Base-by-base conservation (phyloP, 1,284 basidiomycete species). In the Marasmius fiardii region DNA sequence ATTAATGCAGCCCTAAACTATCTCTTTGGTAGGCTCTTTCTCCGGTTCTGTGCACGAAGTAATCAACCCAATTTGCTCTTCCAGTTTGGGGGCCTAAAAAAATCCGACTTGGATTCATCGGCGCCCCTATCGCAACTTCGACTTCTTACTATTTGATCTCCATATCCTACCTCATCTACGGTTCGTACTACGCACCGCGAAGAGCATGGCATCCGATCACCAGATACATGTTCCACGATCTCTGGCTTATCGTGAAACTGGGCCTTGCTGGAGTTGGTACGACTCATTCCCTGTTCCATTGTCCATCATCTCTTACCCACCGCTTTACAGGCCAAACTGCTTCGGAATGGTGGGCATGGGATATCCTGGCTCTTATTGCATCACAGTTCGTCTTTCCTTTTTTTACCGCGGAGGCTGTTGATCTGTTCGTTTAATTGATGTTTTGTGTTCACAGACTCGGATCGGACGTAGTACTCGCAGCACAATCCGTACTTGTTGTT, bases 321-420 rank as follows among this genome's bases (percentile, higher is more conserved):
- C 8, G 5, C 21, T 23, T 35, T 24, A 18, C 58, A 73, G 71
- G 73, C 10, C 81, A 82, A 61, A 79, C 74, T 33, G 90, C 89
- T 1, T 84, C 83, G 8, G 93, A 95, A 67, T 95, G 93, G 93
- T 95, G 92, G 92, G 86, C 87, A 39, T 95, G 93, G 93, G 93
- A 95, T 67, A 75, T 93, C 4, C 74, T 90, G 11, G 74, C 76
- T 3, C 68, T 80, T 3, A 77, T 74, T 43, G 90, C 85, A 44
- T 86, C 84, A 63, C 67, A 81, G 79, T 83, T 61, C 65, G 80
- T 69, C 37, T 49, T 45, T 55, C 12, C 26, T 47, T 16, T 33
- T 18, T 43, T 18, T 4, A 34, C 5, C 28, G 10, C 4, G 5
- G 10, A 4, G 10, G 10, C 28, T 31, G 21, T 23, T 24, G 24